These are phyloP conservation scores for Monilinia laxa DNA, from an alignment of 2,329 filamentous ascomycete genomes.

Conservation along the genomic window DNA sequence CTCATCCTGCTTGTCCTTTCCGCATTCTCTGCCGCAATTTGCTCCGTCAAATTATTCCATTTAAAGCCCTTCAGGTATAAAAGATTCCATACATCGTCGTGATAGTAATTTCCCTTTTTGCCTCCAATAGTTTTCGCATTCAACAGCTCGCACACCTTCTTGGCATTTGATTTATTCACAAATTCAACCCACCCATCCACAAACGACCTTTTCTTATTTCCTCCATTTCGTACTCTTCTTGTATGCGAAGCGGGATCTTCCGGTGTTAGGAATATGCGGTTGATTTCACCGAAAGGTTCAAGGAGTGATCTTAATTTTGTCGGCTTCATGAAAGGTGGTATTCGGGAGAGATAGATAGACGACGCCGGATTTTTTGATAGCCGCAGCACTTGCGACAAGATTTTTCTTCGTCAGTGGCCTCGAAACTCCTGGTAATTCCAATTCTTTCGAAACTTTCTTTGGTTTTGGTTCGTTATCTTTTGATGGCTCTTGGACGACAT, in stretches of 20 bases:
- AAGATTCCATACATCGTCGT: slow-evolving; percentile 84
- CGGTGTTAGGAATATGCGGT: slow-evolving; percentile 75
- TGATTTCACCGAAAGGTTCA: slow-evolving; percentile 71
- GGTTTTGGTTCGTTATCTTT: slow-evolving; percentile 20
- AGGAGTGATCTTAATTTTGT: slow-evolving; percentile 73
- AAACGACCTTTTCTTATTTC: slow-evolving; percentile 81
- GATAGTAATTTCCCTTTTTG: slow-evolving; percentile 80
- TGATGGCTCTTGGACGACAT: slow-evolving; percentile 29
- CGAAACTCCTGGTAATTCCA: slow-evolving; percentile 50
- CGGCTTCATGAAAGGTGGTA: slow-evolving; percentile 88
- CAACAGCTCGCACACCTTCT: slow-evolving; percentile 70
- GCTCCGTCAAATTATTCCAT: slow-evolving; percentile 72
- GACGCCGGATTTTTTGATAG: slow-evolving; percentile 72
- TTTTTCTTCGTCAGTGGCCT: slow-evolving; percentile 65
- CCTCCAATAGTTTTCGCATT: slow-evolving; percentile 79
- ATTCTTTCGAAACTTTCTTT: slow-evolving; percentile 36
- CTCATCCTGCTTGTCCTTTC: slow-evolving; percentile 73
- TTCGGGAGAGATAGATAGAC: slow-evolving; percentile 81
- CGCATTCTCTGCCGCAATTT: slow-evolving; percentile 79
- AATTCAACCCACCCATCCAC: slow-evolving; percentile 89
- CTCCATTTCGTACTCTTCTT: slow-evolving; percentile 67
- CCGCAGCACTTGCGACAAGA: slow-evolving; percentile 61
- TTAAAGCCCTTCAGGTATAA: slow-evolving; percentile 82
- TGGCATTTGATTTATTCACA: slow-evolving; percentile 70
- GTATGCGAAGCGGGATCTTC: slow-evolving; percentile 68